Evolutionary conservation across 805 yeast genomes (phyloP), one percentile per base, ranked within the genome.

Genomic region (Pichia ethanolica): DNA sequence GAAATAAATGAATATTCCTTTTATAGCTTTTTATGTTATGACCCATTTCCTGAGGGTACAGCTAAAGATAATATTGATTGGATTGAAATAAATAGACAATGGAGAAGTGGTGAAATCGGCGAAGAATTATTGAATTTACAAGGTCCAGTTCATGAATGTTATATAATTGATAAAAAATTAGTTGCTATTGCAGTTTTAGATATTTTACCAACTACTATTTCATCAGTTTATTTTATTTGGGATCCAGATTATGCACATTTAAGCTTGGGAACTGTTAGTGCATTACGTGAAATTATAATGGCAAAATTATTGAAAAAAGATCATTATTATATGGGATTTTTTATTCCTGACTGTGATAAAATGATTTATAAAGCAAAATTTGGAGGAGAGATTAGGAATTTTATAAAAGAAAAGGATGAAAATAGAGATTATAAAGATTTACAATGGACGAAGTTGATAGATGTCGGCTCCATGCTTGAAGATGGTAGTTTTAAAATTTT

Each of bases 161-260:
- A 88, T 60, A 14, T 44, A 2, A 42, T 50, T 5, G 77, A 86
- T 42, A 79, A 65, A 5, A 71, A 74, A 53, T 69, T 89, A 25
- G 77, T 86, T 39, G 96, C 91, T 0, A 67, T 89, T 35, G 86
- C 86, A 0, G 87, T 89, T 1, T 60, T 85, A 33, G 97, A 89
- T 64, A 68, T 89, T 25, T 64, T 90, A 35, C 95, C 96, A 0
- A 64, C 78, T 28, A 84, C 87, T 0, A 63, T 90, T 0, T 88
- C 96, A 0, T 82, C 95, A 0, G 90, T 90, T 1, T 89, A 90
- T 62, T 86, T 90, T 61, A 79, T 89, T 11, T 88, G 93, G 86
- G 90, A 89, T 60, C 93, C 95, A 0, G 90, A 81, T 47, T 83
- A 73, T 60, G 81, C 82, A 5, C 72, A 78, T 46, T 67, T 82